These are phyloP conservation scores for Phycomyces nitens DNA, from an alignment of 192 early-diverging fungal species.

Conservation along the genomic window DNA sequence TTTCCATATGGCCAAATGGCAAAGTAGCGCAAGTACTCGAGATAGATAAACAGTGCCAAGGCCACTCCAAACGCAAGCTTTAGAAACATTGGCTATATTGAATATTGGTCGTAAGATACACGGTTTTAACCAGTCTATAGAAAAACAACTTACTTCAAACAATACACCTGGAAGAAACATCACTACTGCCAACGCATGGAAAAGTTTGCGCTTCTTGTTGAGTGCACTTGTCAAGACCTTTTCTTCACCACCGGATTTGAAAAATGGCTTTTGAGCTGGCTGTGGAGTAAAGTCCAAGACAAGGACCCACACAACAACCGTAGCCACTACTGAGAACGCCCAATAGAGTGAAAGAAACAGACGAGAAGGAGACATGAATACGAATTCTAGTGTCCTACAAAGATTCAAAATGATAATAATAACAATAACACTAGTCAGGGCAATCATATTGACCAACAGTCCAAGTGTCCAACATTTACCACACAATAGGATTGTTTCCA, in stretches of 20 bases:
- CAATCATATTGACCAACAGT: background rate
- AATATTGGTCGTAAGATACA: background rate
- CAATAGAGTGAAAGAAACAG: conserved; percentile 44
- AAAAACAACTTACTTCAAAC: conserved; percentile 52
- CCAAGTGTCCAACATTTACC: conserved; percentile 41
- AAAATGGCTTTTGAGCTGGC: background rate
- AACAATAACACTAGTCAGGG: background rate
- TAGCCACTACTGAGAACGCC: conserved; percentile 38
- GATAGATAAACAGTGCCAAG: conserved; percentile 62
- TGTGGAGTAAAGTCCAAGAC: conserved; percentile 23
- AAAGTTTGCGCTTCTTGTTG: conserved; percentile 81
- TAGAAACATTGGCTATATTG: conserved; percentile 62
- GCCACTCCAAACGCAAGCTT: conserved; percentile 81
- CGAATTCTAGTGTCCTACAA: conserved; percentile 29
- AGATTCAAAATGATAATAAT: background rate
- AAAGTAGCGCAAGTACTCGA: conserved; percentile 80
- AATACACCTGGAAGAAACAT: conserved; percentile 86
- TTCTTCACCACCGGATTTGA: background rate
- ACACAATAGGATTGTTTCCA: conserved; percentile 64
- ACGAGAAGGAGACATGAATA: conserved; percentile 35
- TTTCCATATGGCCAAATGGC: conserved; percentile 63
- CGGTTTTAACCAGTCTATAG: background rate
- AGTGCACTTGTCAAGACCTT: conserved; percentile 41
- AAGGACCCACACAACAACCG: conserved; percentile 41
- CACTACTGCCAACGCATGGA: conserved; percentile 75